Evolutionary conservation across 352 stramenopile genomes (phyloP), one percentile per base, ranked within the genome.

Genomic region (Phytophthora podocarpi): DNA sequence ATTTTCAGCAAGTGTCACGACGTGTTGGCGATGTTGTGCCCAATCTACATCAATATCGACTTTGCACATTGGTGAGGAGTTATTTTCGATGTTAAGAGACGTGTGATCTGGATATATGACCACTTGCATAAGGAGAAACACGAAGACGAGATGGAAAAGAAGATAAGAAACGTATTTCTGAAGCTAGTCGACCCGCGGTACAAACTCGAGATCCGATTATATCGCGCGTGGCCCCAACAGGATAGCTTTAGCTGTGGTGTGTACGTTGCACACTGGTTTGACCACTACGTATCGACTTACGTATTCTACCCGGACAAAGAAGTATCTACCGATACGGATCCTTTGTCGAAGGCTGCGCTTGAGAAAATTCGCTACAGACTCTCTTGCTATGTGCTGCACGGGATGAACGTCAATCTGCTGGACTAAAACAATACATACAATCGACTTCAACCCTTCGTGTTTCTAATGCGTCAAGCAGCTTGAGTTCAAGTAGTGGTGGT

Each of bases 241-340:
- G 28, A 50, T 11, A 20, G 50, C 3, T 59, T 59, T 18, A 45
- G 37, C n/a, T 43, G 37, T 27, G 50, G 50, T 43, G 37, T 59
- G 7, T 50, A 50, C 18, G 37, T 59, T 1, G 30, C 28, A 30
- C 50, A 59, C 13, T 50, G n/a, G 50, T 50, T 59, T 35, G 36
- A 59, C 15, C 20, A 50, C 39, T 49, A 56, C 20, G 20, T 26
- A 28, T 37, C 48, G 4, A 39, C 3, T 1, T 28, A 56, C 20
- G 5, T 56, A 18, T n/a, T 56, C 24, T n/a, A 15, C 5, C 8
- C 34, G 1, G 48, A 30, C 2, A 15, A 35, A 1, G 46, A 8
- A 10, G 31, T 35, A 24, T 24, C 21, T 31, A 54, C 46, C 13
- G 21, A 35, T 34, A 54, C 46, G 1, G 23, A 42, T 5, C 46